Evolutionary conservation across 2,329 filamentous ascomycete genomes (phyloP).

Genomic region (Leptographium wingfieldii): DNA sequence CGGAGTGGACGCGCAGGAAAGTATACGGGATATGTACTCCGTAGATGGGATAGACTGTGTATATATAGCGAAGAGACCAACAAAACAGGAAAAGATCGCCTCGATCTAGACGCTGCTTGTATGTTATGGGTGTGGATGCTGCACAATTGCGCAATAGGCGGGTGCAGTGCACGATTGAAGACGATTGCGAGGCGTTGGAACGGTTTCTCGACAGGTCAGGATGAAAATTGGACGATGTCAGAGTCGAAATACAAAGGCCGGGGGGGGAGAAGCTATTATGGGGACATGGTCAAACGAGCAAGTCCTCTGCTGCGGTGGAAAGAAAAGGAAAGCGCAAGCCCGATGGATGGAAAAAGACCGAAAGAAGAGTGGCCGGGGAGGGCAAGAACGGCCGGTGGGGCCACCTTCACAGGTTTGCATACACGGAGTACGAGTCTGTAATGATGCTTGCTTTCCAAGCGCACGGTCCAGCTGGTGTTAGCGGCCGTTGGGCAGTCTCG

Average conservation of each 20-base stretch:
- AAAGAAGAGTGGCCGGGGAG: not conserved
- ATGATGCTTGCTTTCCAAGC: not conserved
- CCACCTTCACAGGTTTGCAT: not conserved
- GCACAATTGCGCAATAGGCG: conserved; percentile 2
- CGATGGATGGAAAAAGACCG: not conserved
- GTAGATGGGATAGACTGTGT: not conserved
- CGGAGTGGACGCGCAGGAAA: not conserved
- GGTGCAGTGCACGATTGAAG: not conserved
- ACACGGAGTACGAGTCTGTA: not conserved
- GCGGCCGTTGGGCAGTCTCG: not conserved
- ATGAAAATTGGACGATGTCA: not conserved
- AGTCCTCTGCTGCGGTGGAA: not conserved
- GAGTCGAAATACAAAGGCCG: not conserved
- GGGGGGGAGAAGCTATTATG: not conserved
- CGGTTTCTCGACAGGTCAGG: not conserved
- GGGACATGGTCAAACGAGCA: not conserved
- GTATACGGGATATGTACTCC: not conserved
- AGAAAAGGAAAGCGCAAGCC: not conserved
- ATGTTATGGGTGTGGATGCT: not conserved
- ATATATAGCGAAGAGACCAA: not conserved
- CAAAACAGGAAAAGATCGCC: not conserved
- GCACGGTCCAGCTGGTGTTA: not conserved
- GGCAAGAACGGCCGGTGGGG: not conserved
- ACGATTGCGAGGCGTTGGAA: not conserved
- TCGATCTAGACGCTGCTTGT: not conserved